Evolutionary conservation across 352 stramenopile genomes (phyloP), one percentile per base, ranked within the genome.

Genomic region (Phytophthora uliginosa): DNA sequence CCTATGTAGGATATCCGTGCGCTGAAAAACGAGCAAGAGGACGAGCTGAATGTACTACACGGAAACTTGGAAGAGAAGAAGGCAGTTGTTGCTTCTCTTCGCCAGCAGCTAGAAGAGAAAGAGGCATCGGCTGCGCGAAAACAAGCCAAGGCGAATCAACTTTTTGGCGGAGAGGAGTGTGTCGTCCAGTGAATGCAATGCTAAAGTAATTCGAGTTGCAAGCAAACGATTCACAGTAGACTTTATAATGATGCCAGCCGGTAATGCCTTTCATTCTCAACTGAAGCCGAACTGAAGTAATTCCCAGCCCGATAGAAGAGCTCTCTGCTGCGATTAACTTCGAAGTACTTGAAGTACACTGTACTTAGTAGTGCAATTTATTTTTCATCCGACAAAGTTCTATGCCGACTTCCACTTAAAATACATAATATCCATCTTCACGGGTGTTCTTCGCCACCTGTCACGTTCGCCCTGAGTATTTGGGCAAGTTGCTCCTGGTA

Each of bases 11-110:
- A 91, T 10, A 92, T 95, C 15, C 84, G 81, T 24, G 60, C 69
- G 3, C 56, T 92, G 50, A 92, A 90, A 66, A 77, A 71, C 13
- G 62, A 91, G 56, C 85, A 93, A 62, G 87, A 93, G 56, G 71
- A 86, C 7, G 79, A 92, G 33, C 52, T 90, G 4, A 67, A 58
- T 31, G 74, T 59, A 15, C 62, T 95, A n/a, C 77, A 85, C 33
- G 69, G 71, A 20, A 68, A 93, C 7, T 36, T 92, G 38, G 81
- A 78, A 31, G 83, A 91, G 13, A 85, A 87, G 57, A 82, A 79
- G 52, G 73, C 77, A n/a, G 48, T 82, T 22, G 59, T 92, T 31
- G 71, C 70, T 33, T 71, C 79, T 42, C 69, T 95, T 20, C 85
- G 76, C 3, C 82, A 92, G n/a, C 77, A 85, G 33, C 55, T 92